phyloP scores from a whole-genome alignment of 2,329 filamentous ascomycete genomes.

The Colletotrichum spinosum region DNA sequence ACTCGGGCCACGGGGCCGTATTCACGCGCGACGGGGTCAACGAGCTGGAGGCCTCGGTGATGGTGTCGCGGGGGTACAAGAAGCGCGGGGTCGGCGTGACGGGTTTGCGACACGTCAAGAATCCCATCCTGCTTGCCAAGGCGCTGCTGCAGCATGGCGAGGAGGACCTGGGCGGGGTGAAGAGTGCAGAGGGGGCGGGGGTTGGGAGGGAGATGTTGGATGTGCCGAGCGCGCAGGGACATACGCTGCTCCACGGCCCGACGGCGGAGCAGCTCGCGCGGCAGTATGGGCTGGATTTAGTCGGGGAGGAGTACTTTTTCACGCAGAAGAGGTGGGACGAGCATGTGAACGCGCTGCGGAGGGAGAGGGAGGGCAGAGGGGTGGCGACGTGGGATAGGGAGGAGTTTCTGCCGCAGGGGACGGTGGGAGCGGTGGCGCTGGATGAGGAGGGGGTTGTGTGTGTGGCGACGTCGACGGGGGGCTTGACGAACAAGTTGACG shows the following conservation, averaged over 20 bases:
- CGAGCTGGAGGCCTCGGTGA: conserved; percentile 88
- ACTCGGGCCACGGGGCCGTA: conserved; percentile 85
- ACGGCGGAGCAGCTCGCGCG: conserved; percentile 77
- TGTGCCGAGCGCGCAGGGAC: conserved; percentile 71
- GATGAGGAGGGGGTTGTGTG: conserved; percentile 82
- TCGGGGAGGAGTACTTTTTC: conserved; percentile 80
- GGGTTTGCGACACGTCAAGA: conserved; percentile 78
- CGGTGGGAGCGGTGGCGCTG: conserved; percentile 84
- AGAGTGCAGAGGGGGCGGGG: conserved; percentile 66
- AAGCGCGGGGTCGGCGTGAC: conserved; percentile 86
- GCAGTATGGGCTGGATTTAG: conserved; percentile 77
- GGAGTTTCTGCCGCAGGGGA: conserved; percentile 84
- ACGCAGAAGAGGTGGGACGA: conserved; percentile 84
- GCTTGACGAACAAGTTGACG: conserved; percentile 88
- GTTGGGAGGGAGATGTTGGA: conserved; percentile 49
- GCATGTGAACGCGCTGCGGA: conserved; percentile 70
- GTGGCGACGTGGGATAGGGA: conserved; percentile 67
- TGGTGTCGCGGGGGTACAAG: conserved; percentile 78
- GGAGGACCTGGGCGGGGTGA: conserved; percentile 60
- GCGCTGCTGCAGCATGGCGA: conserved; percentile 78
- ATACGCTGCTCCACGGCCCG: conserved; percentile 75
- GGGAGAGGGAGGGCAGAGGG: conserved; percentile 55
- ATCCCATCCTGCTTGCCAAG: conserved; percentile 80
- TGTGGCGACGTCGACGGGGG: conserved; percentile 76
- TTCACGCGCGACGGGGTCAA: conserved; percentile 87